phyloP scores from a whole-genome alignment of 2,329 filamentous ascomycete species.

The Alternaria alternata region DNA sequence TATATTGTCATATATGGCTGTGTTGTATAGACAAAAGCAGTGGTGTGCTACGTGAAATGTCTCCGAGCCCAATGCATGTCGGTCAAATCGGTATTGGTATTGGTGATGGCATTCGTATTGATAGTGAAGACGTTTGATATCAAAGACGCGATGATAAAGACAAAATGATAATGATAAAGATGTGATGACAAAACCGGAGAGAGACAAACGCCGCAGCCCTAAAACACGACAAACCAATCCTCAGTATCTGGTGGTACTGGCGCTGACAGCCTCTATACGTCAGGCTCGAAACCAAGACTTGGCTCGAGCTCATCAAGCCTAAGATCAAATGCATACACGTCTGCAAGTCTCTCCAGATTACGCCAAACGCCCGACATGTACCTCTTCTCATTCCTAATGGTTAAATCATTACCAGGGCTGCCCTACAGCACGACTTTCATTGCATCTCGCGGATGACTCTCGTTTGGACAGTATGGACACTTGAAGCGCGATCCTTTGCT shows the following conservation, averaged over 20 bases:
- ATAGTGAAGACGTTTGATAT: background rate
- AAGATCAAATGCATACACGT: background rate
- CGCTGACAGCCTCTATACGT: background rate
- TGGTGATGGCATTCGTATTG: background rate
- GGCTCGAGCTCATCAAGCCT: background rate
- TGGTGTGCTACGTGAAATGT: background rate
- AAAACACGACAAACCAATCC: background rate
- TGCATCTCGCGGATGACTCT: constrained; percentile 80
- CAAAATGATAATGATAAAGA: background rate
- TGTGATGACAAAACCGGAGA: background rate
- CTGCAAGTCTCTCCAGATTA: background rate
- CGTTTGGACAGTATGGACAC: constrained; percentile 92
- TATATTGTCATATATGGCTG: background rate
- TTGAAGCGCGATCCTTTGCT: constrained; percentile 86
- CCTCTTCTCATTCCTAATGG: background rate
- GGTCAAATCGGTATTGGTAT: background rate
- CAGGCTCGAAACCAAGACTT: background rate
- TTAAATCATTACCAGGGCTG: background rate
- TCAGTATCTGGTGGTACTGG: background rate
- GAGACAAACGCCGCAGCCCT: background rate
- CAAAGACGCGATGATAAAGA: too few relatives aligned
- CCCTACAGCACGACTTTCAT: constrained; percentile 46
- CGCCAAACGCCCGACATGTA: background rate
- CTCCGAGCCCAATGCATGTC: background rate
- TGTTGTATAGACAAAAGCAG: background rate